These are phyloP conservation scores for Nemania abortiva DNA, from an alignment of 2,329 filamentous ascomycete species.

Conservation along the genomic window DNA sequence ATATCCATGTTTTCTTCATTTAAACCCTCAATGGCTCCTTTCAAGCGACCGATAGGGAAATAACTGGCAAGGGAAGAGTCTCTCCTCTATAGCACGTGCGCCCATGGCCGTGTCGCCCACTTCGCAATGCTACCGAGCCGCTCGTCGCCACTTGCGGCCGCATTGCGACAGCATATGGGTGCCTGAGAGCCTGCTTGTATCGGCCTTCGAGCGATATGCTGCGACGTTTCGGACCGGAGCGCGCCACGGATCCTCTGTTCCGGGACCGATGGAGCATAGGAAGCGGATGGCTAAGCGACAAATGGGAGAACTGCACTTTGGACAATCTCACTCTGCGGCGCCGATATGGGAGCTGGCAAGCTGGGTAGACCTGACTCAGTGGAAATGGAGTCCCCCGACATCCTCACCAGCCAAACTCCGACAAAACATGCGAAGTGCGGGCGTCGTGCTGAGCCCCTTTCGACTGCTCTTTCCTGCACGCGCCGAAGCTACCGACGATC, in stretches of 20 bases:
- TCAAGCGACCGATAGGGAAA: conserved; percentile 26
- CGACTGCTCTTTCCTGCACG: conserved; percentile 4
- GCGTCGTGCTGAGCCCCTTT: conserved; percentile 5
- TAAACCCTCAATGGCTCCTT: conserved; percentile 7
- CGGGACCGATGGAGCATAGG: conserved; percentile 67
- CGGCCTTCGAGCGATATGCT: conserved; percentile 62
- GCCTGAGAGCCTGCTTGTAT: conserved; percentile 66
- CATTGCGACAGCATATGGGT: conserved; percentile 67
- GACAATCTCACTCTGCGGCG: conserved; percentile 52
- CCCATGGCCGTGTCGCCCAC: conserved; percentile 61
- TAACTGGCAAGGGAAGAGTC: conserved; percentile 23
- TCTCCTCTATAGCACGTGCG: conserved; percentile 16
- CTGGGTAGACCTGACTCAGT: conserved; percentile 59
- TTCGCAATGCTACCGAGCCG: conserved; percentile 63
- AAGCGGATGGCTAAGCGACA: conserved; percentile 65
- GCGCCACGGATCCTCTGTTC: conserved; percentile 56
- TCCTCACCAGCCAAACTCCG: conserved; percentile 45
- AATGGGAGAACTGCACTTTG: conserved; percentile 63
- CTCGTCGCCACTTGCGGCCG: conserved; percentile 56
- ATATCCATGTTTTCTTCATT: neutral
- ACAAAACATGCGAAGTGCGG: conserved; percentile 9
- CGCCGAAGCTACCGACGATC: conserved; percentile 3
- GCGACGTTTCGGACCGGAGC: conserved; percentile 44
- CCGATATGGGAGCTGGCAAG: conserved; percentile 62
- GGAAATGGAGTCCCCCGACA: conserved; percentile 66